A percentile compares a stretch with the other conserved stretches of the same genome.
phyloP scores from a whole-genome alignment of 306 rosid species.

The Castanopsis chinensis region DNA sequence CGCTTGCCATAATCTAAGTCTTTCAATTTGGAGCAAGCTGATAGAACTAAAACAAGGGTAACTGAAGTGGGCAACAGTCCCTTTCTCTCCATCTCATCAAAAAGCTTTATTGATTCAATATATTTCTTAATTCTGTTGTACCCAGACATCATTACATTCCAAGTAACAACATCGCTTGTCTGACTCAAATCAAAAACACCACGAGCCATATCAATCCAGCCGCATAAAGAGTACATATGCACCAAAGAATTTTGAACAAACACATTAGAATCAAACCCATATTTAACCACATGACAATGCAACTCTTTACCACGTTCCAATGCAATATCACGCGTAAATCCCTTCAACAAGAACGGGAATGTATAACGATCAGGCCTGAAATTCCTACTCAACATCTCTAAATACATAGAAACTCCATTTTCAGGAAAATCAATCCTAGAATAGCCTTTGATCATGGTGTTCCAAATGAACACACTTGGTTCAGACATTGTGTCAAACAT shows the following conservation, averaged over 20 bases:
- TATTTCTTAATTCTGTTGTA: slow-evolving; percentile 59
- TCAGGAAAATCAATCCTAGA: slow-evolving; percentile 45
- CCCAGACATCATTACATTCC: slow-evolving; percentile 83
- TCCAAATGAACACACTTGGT: slow-evolving; percentile 65
- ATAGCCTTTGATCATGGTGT: slow-evolving; percentile 77
- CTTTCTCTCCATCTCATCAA: slow-evolving; percentile 54
- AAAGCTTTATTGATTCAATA: slow-evolving; percentile 63
- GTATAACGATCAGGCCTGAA: slow-evolving; percentile 65
- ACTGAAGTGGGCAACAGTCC: slow-evolving; percentile 66
- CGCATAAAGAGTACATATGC: slow-evolving; percentile 53
- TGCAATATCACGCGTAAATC: slow-evolving; percentile 38
- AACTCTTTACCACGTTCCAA: slow-evolving; percentile 51
- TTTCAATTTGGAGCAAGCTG: slow-evolving; percentile 78
- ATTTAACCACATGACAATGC: slow-evolving; percentile 63
- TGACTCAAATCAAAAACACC: slow-evolving; percentile 48
- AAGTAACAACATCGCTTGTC: slow-evolving; percentile 63
- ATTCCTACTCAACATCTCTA: slow-evolving; percentile 48
- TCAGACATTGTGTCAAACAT: slow-evolving; percentile 65
- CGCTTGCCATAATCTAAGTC: slow-evolving; percentile 64
- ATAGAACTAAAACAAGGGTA: slow-evolving; percentile 66
- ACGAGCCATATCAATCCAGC: slow-evolving; percentile 58
- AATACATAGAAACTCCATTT: slow-evolving; percentile 56
- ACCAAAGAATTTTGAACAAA: slow-evolving; percentile 73
- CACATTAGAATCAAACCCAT: slow-evolving; percentile 58
- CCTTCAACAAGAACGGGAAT: slow-evolving; percentile 76